Evolutionary conservation across 331 rosid genomes (phyloP), one percentile per base, ranked within the genome.

Genomic region (Quercus lobata): DNA sequence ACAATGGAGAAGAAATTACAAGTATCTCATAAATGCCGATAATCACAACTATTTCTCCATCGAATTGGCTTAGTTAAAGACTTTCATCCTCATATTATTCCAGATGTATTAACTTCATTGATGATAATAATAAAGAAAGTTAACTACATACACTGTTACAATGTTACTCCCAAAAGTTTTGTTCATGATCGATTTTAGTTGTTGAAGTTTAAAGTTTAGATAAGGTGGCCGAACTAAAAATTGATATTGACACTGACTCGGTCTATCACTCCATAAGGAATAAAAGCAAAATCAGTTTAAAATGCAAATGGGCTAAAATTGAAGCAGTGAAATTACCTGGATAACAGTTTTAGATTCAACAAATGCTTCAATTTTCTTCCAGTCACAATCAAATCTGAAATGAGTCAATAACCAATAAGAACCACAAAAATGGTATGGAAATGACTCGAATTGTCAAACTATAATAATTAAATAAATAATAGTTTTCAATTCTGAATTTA

Each of bases 311-410:
- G 46, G 46, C 46, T 41, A 9, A 41, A 1, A 19, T 15, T 35
- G 52, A 9, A 66, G 22, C 71, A 66, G 37, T 57, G 53, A 74
- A 84, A 83, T 73, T 76, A 95, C 99, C 98, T 95, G 99, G 77
- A 95, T 93, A 79, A 93, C 98, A 12, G 97, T 90, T 85, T 96
- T 93, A 41, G 99, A 89, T 55, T 96, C 98, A 10, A 96, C 90
- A 88, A 90, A 96, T 70, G 98, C 98, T 91, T 90, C 98, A 80
- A 96, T 96, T 88, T 93, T 96, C 87, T 93, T 96, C 99, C 99
- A 96, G 81, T 96, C 99, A n/a, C 98, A 97, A 74, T 93, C 97
- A 30, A 93, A 96, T 81, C 99, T 96, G 90, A 69, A 69, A 65
- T 7, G 55, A 84, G 37, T 77, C 44, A 65, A 16, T 14, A 62